Evolutionary conservation across 148 eudicot species (phyloP).

Genomic region (Cornus controversa): DNA sequence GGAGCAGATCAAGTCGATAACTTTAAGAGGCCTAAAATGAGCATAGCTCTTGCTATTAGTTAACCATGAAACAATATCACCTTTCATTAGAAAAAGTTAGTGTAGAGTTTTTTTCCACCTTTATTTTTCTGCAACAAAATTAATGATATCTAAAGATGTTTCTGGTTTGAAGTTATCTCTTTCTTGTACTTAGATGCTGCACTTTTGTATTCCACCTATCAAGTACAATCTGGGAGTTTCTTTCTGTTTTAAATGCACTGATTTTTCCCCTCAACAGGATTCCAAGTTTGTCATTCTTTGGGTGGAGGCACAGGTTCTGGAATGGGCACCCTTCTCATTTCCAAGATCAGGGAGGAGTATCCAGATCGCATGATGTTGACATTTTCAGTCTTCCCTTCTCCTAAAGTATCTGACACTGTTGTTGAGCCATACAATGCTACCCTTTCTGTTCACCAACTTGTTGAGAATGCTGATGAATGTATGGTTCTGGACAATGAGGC

Average conservation of each 20-base stretch:
- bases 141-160: neutral
- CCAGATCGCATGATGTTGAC: conserved; percentile 40
- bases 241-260: neutral
- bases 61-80: neutral
- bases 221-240: neutral
- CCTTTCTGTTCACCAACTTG: conserved; percentile 46
- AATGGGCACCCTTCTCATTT: conserved; percentile 24
- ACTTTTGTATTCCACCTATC: neutral
- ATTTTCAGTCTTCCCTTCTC: conserved; percentile 30
- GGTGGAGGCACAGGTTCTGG: conserved; percentile 33
- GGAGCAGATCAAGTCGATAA: too few species aligned
- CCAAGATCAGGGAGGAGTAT: conserved; percentile 26
- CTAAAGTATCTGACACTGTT: conserved; percentile 43
- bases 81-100: neutral
- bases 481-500: conserved; percentile 51
- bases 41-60: too few species aligned
- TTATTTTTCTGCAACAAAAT: neutral
- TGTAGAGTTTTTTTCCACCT: neutral
- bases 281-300: conserved; percentile 38
- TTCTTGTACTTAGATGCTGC: neutral
- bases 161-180: neutral
- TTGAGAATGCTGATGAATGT: conserved; percentile 49
- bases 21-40: too few species aligned
- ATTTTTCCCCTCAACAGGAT: neutral
- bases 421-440: conserved; percentile 51